phyloP scores from a whole-genome alignment of 2,329 filamentous ascomycete species.

The Fusarium nodosum region DNA sequence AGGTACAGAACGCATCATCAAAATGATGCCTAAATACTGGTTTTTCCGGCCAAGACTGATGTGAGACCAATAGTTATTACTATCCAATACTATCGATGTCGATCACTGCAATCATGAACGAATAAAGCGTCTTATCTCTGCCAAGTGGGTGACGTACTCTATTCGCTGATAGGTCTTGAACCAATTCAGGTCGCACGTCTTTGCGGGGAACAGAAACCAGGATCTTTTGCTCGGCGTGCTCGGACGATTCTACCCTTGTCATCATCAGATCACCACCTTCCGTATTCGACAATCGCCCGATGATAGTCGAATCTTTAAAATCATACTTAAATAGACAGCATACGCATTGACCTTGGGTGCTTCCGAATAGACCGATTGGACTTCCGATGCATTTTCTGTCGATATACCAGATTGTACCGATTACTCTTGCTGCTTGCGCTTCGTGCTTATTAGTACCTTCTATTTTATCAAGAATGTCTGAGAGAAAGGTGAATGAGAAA shows the following conservation, averaged over 20 bases:
- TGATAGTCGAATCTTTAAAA: conserved; percentile 15
- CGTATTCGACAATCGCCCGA: conserved; percentile 22
- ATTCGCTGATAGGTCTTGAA: conserved; percentile 12
- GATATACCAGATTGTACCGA: conserved; percentile 18
- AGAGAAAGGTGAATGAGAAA: conserved; percentile 7
- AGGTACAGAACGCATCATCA: neutral
- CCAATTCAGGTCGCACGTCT: neutral
- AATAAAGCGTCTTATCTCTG: conserved; percentile 6
- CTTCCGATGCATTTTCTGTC: conserved; percentile 17
- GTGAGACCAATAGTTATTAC: neutral
- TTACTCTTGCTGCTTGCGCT: conserved; percentile 20
- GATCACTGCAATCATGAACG: neutral
- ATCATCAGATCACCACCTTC: conserved; percentile 24
- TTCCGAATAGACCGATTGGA: neutral
- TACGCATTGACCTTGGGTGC: neutral
- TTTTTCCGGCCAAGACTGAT: neutral
- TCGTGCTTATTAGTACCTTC: neutral
- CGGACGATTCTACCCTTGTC: conserved; percentile 9
- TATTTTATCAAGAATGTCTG: conserved; percentile 13
- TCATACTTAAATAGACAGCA: conserved; percentile 22
- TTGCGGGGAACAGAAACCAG: conserved; percentile 5
- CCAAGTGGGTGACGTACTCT: conserved; percentile 16
- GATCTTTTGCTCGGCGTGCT: conserved; percentile 33
- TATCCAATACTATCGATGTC: neutral
- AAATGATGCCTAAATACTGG: neutral